Evolutionary conservation across 805 yeast genomes (phyloP).

Genomic region (Candida quercuum): DNA sequence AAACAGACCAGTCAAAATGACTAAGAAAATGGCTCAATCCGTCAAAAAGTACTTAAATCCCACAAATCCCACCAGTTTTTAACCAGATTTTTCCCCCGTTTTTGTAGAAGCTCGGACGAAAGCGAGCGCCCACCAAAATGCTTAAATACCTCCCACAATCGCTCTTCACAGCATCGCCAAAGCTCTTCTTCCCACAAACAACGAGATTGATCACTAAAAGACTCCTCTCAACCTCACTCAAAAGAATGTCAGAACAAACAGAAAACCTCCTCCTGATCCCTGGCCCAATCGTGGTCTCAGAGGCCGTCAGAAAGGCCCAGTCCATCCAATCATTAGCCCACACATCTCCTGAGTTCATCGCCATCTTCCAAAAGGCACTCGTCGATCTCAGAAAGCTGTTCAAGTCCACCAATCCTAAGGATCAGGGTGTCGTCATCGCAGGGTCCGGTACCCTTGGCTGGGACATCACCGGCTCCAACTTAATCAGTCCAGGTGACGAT

Average conservation of each 20-base stretch:
- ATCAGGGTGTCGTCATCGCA: constrained; percentile 77
- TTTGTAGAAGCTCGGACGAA: constrained; percentile 7
- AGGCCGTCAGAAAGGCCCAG: constrained; percentile 73
- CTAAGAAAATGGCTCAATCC: too few relatives aligned
- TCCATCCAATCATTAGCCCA: constrained; percentile 84
- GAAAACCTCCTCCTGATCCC: constrained; percentile 59
- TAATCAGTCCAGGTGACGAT: constrained; percentile 59
- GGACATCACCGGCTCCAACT: constrained; percentile 83
- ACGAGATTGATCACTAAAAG: neutral
- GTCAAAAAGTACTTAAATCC: neutral
- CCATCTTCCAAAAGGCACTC: constrained; percentile 65
- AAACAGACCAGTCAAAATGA: neutral
- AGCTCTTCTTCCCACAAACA: neutral
- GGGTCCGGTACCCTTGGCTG: constrained; percentile 96
- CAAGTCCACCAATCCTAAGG: constrained; percentile 55
- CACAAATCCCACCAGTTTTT: neutral
- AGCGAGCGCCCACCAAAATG: constrained; percentile 2
- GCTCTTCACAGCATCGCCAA: too few relatives aligned
- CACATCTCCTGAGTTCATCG: constrained; percentile 78
- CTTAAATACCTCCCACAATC: neutral
- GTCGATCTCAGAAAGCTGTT: constrained; percentile 67
- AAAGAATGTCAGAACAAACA: constrained; percentile 13
- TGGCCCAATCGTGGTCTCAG: constrained; percentile 84
- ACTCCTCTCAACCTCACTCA: neutral
- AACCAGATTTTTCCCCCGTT: neutral